Evolutionary conservation across 1,284 basidiomycete genomes (phyloP).

Genomic region (Austroboletus niveus): DNA sequence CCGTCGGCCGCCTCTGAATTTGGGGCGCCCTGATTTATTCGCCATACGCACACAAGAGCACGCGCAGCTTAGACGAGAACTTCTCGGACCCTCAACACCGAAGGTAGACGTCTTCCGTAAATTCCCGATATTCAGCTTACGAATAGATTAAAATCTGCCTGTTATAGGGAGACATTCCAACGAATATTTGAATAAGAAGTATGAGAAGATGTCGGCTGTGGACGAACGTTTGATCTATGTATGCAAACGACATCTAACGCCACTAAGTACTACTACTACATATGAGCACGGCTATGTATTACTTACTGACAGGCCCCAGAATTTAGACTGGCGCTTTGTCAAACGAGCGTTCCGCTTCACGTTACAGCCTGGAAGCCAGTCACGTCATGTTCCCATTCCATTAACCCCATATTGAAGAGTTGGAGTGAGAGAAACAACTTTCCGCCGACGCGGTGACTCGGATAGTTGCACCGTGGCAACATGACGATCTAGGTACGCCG

Average conservation of each 20-base stretch:
- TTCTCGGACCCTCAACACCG: background rate
- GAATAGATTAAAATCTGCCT: background rate
- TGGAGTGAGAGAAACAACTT: no score
- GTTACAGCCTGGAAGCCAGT: background rate
- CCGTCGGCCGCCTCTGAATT: background rate
- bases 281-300: no score
- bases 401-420: no score
- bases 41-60: background rate
- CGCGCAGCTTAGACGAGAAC: background rate
- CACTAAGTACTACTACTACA: background rate
- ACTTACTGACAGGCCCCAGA: background rate
- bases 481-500: no score
- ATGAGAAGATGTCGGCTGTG: background rate
- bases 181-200: background rate
- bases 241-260: background rate
- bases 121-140: background rate
- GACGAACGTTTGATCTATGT: background rate
- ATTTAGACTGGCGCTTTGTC: background rate
- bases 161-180: no score
- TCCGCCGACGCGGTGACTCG: no score
- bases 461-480: no score
- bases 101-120: background rate
- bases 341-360: background rate
- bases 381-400: background rate
- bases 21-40: background rate